These are phyloP conservation scores for Marasmius fiardii DNA, from an alignment of 1,284 basidiomycete genomes.

Conservation along the genomic window DNA sequence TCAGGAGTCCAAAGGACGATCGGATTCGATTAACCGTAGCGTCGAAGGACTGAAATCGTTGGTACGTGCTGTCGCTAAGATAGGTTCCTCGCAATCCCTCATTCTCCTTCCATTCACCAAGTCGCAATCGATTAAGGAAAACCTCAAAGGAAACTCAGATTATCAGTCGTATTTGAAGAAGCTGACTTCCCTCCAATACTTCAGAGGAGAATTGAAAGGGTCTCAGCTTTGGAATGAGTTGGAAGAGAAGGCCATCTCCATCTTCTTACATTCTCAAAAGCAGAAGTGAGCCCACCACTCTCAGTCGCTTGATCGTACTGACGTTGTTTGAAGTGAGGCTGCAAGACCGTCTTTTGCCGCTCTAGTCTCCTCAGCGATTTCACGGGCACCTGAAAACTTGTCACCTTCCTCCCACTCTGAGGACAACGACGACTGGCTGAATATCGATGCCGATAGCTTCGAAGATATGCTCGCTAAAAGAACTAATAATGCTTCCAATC, in stretches of 20 bases:
- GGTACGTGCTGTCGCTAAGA: conserved; percentile 32
- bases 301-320: conserved; percentile 1
- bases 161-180: conserved; percentile 69
- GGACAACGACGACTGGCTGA: conserved; percentile 74
- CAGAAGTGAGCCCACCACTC: conserved; percentile 52
- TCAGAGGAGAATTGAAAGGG: conserved; percentile 71
- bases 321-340: conserved; percentile 40
- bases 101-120: conserved; percentile 27
- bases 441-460: conserved; percentile 59
- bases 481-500: conserved; percentile 14
- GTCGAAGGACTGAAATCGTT: conserved; percentile 39
- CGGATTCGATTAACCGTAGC: conserved; percentile 32
- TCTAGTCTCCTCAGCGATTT: conserved; percentile 64
- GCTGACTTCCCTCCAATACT: conserved; percentile 67
- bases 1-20: conserved; percentile 67
- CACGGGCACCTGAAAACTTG: conserved; percentile 23
- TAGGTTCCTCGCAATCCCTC: conserved; percentile 4
- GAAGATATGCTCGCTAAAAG: conserved; percentile 55
- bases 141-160: conserved; percentile 58
- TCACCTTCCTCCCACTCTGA: conserved; percentile 34
- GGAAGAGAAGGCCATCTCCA: conserved; percentile 66
- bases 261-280: conserved; percentile 61
- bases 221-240: conserved; percentile 72
- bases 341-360: conserved; percentile 71
- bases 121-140: conserved; percentile 61